Evolutionary conservation across 148 eudicot genomes (phyloP), one percentile per base, ranked within the genome.

Genomic region (Nepenthes gracilis): DNA sequence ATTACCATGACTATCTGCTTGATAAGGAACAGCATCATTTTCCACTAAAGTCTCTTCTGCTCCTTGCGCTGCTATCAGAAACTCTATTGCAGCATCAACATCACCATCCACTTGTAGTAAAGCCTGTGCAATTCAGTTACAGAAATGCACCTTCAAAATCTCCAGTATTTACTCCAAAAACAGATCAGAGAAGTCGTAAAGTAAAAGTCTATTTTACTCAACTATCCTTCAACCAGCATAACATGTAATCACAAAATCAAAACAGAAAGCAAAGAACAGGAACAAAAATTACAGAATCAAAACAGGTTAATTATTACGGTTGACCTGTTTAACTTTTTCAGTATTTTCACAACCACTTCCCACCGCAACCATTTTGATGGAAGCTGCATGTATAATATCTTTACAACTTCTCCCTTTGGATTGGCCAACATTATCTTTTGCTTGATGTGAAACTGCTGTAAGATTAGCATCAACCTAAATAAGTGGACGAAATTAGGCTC

Each of bases 401-500:
- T 40, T 40, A 40, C 6, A 40, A 40, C 72, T 61, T 64, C 52
- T 70, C 48, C 69, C 60, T 69, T 70, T 36, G 82, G 73, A 69
- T 60, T 82, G 66, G 75, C 53, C 58, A 64, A 57, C 45, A 45
- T 75, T 60, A 68, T 33, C 73, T 73, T 83, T 83, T 74, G 87
- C 70, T 80, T 79, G 74, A 73, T 75, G 74, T 55, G 83, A 72
- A 70, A 68, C 80, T 75, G 79, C 84, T 77, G 96, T 75, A 83
- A 83, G 82, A 74, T 83, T 80, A 77, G 77, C 83, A 85, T 92
- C 97, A 76, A 77, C 93, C 97, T 91, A 81, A 53, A 80, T 71
- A 75, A 76, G 70, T 76, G 71, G 70, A 77, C 37, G 36, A 58
- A 74, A 83, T 83, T 75, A 83, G 80, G 58, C 57, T 65, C 55